Percentiles rank a stretch among this genome's conserved stretches.
Evolutionary conservation across 768 basidiomycete genomes (phyloP).

Genomic region (Leucosporidium yakuticum): DNA sequence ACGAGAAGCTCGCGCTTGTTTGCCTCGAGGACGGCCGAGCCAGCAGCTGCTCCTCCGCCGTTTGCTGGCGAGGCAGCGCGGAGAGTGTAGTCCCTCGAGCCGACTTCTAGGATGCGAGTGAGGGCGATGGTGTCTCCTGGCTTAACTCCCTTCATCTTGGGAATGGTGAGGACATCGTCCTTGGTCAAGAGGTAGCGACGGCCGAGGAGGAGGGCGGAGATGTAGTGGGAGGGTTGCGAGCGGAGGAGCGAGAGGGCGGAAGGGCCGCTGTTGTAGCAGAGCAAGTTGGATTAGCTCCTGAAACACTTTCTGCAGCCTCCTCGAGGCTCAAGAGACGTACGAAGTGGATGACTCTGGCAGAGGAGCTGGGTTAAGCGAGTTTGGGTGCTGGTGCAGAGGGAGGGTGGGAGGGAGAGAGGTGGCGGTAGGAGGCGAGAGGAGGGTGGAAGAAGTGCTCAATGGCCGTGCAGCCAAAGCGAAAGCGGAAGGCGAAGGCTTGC

Average conservation of each 20-base stretch:
- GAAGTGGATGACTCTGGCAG: background rate
- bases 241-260: conserved; percentile 70
- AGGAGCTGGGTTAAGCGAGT: conserved; percentile 1
- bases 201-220: conserved; percentile 80
- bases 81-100: conserved; percentile 89
- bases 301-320: background rate
- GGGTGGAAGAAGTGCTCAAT: background rate
- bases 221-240: conserved; percentile 86
- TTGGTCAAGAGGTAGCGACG: conserved; percentile 83
- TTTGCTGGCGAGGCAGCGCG: conserved; percentile 44
- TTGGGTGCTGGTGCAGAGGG: conserved; percentile 4
- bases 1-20: background rate
- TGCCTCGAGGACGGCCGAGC: background rate
- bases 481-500: too few relatives aligned
- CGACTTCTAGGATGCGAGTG: conserved; percentile 84
- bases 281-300: background rate
- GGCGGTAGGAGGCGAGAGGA: background rate
- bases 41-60: background rate
- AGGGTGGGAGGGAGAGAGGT: background rate
- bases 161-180: conserved; percentile 86
- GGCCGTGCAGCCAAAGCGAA: too few relatives aligned
- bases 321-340: background rate
- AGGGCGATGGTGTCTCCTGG: conserved; percentile 80
- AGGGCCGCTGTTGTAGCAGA: conserved; percentile 1
- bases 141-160: conserved; percentile 72